Base-by-base conservation (phyloP, 2,329 filamentous ascomycete genomes). In the Exophiala sp. region DNA sequence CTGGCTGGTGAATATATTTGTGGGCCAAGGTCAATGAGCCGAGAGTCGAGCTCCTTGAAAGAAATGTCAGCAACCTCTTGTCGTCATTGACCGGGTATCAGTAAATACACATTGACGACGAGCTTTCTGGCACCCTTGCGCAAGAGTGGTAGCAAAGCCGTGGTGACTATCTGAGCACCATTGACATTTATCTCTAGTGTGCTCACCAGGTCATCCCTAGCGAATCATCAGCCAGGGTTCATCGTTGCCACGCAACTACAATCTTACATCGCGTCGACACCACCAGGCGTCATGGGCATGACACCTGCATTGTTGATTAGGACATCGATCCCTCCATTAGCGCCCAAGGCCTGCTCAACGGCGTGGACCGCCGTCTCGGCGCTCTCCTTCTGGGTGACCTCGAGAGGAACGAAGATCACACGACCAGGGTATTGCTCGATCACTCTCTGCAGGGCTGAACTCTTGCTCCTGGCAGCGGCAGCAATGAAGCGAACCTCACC, bases 271-370 rank as follows among this genome's bases (percentile, higher is more conserved):
- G 65, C 55, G 14, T 16, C 7, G n/a, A 53, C 47, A 2, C 54
- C 54, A 6, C 38, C 39, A 5, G 45, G 29, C 6, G 38, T 16
- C 9, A 45, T 10, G 18, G 32, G 32, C 50, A 62, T 57, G 16
- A 69, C 55, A 1, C 73, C 75, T 0, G 72, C 74, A 62, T 77
- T 77, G 63, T 77, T 77, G 54, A 76, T 68, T 20, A 79, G 52
- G 6, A 77, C 70, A 58, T 79, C 76, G 0, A 79, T 63, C 0
- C 74, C 74, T 9, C 66, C 67, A 3, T 39, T 32, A 11, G 66
- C 72, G 10, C 34, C 53, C 0, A 76, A 57, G 2, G 58, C 59
- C 4, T 48, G 41, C 29, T 74, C 68, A 2, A 75, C 69, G 9
- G 63, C 53, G 0, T 47, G 47, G 0, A 62, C 71, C 0, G 72